Conservation (phyloP, 2,329 filamentous ascomycete species). For the Keithomyces neogunnii region DNA sequence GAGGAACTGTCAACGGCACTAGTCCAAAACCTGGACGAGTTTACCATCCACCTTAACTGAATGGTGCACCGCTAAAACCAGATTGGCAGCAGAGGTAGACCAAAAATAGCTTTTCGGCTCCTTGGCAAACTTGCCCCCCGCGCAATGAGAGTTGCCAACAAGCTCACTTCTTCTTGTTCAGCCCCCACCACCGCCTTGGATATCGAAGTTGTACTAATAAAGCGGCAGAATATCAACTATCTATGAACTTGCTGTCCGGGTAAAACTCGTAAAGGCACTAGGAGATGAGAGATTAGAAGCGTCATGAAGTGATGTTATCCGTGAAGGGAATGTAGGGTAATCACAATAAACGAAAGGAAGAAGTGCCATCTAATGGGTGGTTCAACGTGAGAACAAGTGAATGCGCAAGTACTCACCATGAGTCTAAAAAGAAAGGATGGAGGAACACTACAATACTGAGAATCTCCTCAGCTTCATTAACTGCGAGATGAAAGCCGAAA, state of each 20-base stretch:
- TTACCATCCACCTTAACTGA: neutral
- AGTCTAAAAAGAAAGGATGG: neutral
- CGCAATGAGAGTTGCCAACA: neutral
- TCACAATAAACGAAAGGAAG: neutral
- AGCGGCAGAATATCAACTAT: neutral
- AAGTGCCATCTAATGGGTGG: neutral
- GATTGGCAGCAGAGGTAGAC: neutral
- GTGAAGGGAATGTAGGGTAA: neutral
- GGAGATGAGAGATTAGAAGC: neutral
- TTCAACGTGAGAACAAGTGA: neutral
- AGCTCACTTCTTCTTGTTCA: neutral
- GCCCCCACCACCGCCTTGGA: neutral
- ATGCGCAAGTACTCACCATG: neutral
- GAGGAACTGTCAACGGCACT: neutral
- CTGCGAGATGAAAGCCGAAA: neutral
- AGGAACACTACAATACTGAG: no score
- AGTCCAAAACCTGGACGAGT: neutral
- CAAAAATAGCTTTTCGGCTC: neutral
- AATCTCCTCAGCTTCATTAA: neutral
- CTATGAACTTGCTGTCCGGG: neutral
- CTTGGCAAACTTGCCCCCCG: neutral
- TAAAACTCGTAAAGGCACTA: neutral
- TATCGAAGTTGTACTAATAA: neutral
- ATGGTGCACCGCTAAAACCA: neutral
- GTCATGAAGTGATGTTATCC: neutral